Evolutionary conservation across 2,329 filamentous ascomycete species (phyloP).

Genomic region (Sphaerulina musiva): DNA sequence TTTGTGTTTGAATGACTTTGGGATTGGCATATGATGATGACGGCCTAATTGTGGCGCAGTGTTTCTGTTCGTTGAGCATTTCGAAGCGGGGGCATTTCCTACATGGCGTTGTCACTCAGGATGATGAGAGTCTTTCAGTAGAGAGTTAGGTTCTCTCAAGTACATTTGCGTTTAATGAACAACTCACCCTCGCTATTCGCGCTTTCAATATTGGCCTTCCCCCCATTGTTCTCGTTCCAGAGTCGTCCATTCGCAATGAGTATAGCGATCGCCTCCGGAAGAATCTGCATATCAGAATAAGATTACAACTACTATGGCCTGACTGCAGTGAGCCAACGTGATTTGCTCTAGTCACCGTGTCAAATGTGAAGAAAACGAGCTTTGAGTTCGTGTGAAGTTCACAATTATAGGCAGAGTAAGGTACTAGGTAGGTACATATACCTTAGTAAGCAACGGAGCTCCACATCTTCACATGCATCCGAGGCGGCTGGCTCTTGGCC

Average conservation of each 20-base stretch:
- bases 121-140: not conserved
- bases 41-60: not conserved
- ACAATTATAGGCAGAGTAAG: no score
- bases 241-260: not conserved
- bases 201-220: not conserved
- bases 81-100: not conserved
- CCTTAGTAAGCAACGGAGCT: no score
- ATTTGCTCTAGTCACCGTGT: no score
- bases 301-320: no score
- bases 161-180: conserved; percentile 5
- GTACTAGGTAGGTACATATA: no score
- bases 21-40: conserved; percentile 3
- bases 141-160: not conserved
- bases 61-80: not conserved
- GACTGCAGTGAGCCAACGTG: no score
- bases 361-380: no score
- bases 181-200: conserved; percentile 7
- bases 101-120: not conserved
- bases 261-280: no score
- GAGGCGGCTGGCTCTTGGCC: not conserved
- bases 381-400: no score
- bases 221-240: not conserved
- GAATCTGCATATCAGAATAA: no score
- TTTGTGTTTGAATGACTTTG: not conserved
- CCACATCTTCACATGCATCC: conserved; percentile 2